Base-by-base conservation (phyloP, 495 filamentous ascomycete species). In the Penicillium goetzii region DNA sequence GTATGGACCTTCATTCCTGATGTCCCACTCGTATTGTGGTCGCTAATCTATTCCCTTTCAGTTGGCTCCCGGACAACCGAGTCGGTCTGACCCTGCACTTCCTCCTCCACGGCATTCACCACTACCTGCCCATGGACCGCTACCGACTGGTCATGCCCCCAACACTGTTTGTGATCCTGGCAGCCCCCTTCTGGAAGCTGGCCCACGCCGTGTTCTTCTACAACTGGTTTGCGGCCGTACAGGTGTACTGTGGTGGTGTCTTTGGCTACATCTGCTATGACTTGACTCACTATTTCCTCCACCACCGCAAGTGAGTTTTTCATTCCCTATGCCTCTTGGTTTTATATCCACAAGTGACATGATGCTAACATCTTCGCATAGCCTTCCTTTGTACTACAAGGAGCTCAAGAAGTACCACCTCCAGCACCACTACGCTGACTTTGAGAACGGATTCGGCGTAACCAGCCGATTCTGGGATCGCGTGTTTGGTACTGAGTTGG, bases 61-160 rank as follows among this genome's bases (percentile, higher is more conserved):
- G 90, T n/a, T 91, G 84, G 70, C 88, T 99, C 41, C 96, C 96
- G 1, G 92, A 99, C 71, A 96, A 97, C 74, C 84, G 92, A 38
- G 90, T 94, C n/a, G 88, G 86, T 59, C 81, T 98, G 62, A 97
- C 92, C 3, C 67, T 88, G 4, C 96, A 99, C 70, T 99, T 99
- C 80, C 76, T 97, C 32, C 89, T 99, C 40, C 96, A 99, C 69
- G 96, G 96, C 47, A 90, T 99, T 66, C 96, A 99, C 71, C 96
- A 99, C 77, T 99, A 97, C 71, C 84, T 99, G 47, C 96, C 96
- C 11, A 98, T 99, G 96, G 96, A 99, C 82, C 92, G 89, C 61
- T 90, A 96, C 61, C 87, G 96, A 43, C 88, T 99, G 21, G 96
- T 99, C 62, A 98, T 99, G 96, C 96, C 96, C 0, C 96, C 96